Percentiles rank a stretch among this genome's conserved stretches.
phyloP scores from a whole-genome alignment of 2,329 filamentous ascomycete species.

The Apiospora malaysiana region DNA sequence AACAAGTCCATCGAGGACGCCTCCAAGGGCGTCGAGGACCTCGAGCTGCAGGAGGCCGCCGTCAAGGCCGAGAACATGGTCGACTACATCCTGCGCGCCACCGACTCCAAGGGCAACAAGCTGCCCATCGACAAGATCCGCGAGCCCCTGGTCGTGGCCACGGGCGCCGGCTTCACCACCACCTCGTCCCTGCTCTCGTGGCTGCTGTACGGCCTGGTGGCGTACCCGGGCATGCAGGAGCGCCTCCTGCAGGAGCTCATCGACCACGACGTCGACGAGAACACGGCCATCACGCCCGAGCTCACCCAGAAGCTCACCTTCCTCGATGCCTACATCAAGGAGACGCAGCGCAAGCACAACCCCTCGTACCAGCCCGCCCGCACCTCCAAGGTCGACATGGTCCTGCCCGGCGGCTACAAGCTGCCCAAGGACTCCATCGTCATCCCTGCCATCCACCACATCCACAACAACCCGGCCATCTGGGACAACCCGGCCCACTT shows the following conservation, averaged over 20 bases:
- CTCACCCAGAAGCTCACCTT: conserved; percentile 54
- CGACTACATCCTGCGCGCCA: conserved; percentile 60
- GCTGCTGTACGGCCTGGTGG: conserved; percentile 59
- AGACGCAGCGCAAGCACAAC: conserved; percentile 65
- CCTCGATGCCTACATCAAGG: conserved; percentile 65
- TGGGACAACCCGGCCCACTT: conserved; percentile 66
- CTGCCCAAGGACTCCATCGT: conserved; percentile 58
- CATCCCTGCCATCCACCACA: conserved; percentile 57
- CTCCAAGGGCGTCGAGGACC: conserved; percentile 44
- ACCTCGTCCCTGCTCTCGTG: conserved; percentile 64
- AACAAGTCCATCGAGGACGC: conserved; percentile 46
- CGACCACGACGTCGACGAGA: conserved; percentile 50
- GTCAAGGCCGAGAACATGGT: conserved; percentile 51
- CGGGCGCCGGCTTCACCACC: conserved; percentile 65
- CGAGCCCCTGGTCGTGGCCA: conserved; percentile 54
- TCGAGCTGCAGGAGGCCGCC: conserved; percentile 55
- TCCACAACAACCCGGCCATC: conserved; percentile 57
- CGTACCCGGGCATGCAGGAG: conserved; percentile 62
- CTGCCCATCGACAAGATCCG: conserved; percentile 51
- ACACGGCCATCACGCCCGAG: conserved; percentile 53
- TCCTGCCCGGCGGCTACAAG: conserved; percentile 65
- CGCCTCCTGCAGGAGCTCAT: conserved; percentile 63
- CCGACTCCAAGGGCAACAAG: conserved; percentile 59
- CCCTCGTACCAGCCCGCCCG: conserved; percentile 66
- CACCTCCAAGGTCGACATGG: conserved; percentile 59